phyloP scores from a whole-genome alignment of 1,139 yeast species.

The Oligophagozyma castellii region DNA sequence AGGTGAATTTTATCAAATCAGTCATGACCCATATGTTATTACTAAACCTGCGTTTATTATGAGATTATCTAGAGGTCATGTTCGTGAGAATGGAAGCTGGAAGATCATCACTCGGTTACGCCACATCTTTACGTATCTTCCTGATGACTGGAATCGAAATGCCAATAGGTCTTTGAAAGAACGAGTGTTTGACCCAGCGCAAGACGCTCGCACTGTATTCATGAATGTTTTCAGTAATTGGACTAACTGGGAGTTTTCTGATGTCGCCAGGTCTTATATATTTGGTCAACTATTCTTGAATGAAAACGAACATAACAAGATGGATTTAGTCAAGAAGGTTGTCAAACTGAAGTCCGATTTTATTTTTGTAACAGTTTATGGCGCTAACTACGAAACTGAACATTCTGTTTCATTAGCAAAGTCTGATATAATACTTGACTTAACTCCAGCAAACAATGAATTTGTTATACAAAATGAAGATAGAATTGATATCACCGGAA shows the following conservation, averaged over 20 bases:
- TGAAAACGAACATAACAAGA: constrained; percentile 7
- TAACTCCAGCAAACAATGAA: constrained; percentile 8
- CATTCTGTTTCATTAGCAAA: constrained; percentile 15
- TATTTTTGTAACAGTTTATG: constrained; percentile 16
- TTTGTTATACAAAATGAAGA: constrained; percentile 8
- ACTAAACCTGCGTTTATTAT: constrained; percentile 80
- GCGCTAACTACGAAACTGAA: constrained; percentile 14
- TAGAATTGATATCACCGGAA: constrained; percentile 13
- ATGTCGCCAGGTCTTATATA: constrained; percentile 42
- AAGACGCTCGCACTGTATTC: constrained; percentile 41
- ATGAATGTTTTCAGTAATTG: constrained; percentile 54
- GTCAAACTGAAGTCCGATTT: constrained; percentile 12
- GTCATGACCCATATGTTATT: constrained; percentile 78
- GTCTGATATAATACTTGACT: constrained; percentile 10
- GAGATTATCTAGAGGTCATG: constrained; percentile 57
- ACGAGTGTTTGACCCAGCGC: constrained; percentile 29
- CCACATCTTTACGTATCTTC: constrained; percentile 54
- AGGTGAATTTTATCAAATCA: constrained; percentile 44
- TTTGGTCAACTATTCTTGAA: constrained; percentile 26
- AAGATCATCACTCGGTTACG: constrained; percentile 65
- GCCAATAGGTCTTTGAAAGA: constrained; percentile 12
- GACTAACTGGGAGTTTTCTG: constrained; percentile 81
- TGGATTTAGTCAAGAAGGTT: constrained; percentile 14
- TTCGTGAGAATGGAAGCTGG: constrained; percentile 80
- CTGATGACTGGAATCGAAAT: constrained; percentile 34